Base-by-base conservation (phyloP, 371 early-diverging fungal species). In the Rhizopus stolonifer region DNA sequence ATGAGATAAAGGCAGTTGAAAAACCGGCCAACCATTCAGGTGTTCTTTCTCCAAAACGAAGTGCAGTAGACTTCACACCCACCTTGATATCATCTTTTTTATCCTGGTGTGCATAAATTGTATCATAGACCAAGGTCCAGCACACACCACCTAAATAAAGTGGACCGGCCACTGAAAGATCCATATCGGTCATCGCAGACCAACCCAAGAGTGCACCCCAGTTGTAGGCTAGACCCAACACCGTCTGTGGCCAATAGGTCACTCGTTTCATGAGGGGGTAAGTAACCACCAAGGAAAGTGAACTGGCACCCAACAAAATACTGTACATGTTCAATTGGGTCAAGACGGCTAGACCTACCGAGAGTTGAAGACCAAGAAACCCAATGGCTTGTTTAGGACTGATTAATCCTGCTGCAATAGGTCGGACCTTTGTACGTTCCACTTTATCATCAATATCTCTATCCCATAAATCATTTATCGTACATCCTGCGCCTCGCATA, bases 401-500 rank as follows among this genome's bases (percentile, higher is more conserved):
- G 19, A 98, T 67, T 0, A 72, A 67, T 0, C 94, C 95, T 3
- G 92, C 77, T 0, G 96, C 94, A 33, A 98, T 69, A 2, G 98
- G 98, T 39, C 97, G 70, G 1, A 75, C 71, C 40, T 82, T 81
- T 3, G 98, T 97, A 17, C 97, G 69, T 60, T 87, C 93, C 0
- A 95, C 95, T 71, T 82, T 83, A 44, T 81, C 81, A 67, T 98
- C 97, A 38, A 93, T 81, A 51, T 92, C 83, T 25, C 82, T 68
- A 67, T 98, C 97, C 97, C 96, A 96, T 59, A 98, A 71, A 64
- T 97, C 98, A 67, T 98, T 98, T 55, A 98, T 90, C 0, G 94
- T 94, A 72, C 98, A 98, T 18, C 96, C 97, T 18, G 96, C 97
- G 2, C 96, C 94, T 19, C 98, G 84, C 95, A 98, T 95, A n/a